phyloP scores from a whole-genome alignment of 106 monocot species.

The Phalaenopsis equestris region DNA sequence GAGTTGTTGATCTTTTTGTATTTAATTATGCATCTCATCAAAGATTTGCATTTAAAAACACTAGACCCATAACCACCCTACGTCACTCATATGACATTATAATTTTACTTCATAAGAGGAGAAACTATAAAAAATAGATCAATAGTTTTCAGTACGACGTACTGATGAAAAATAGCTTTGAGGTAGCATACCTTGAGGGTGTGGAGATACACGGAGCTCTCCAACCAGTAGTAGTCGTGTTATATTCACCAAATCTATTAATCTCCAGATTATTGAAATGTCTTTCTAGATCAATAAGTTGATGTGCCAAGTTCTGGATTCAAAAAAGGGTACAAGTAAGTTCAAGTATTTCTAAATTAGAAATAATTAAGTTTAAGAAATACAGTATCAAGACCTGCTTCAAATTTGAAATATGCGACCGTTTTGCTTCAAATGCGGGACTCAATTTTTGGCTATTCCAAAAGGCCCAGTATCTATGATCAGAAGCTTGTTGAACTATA shows the following conservation, averaged over 20 bases:
- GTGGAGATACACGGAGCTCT: constrained; percentile 23
- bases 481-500: constrained; percentile 75
- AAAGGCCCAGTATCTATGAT: constrained; percentile 67
- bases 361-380: neutral
- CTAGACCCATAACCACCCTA: neutral
- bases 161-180: neutral
- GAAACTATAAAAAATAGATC: neutral
- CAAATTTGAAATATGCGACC: constrained; percentile 57
- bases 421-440: constrained; percentile 82
- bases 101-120: neutral
- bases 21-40: neutral
- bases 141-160: neutral
- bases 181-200: constrained; percentile 42
- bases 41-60: neutral
- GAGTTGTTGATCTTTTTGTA: neutral
- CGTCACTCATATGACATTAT: neutral
- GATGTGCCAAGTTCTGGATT: constrained; percentile 67
- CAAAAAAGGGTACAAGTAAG: constrained; percentile 7
- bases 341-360: neutral
- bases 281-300: constrained; percentile 79
- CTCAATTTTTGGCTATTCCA: constrained; percentile 79
- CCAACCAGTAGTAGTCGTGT: constrained; percentile 28
- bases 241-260: constrained; percentile 65
- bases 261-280: constrained; percentile 88
- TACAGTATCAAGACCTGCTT: constrained; percentile 40